Evolutionary conservation across 106 monocot genomes (phyloP).

Genomic region (Dioscorea dumetorum): DNA sequence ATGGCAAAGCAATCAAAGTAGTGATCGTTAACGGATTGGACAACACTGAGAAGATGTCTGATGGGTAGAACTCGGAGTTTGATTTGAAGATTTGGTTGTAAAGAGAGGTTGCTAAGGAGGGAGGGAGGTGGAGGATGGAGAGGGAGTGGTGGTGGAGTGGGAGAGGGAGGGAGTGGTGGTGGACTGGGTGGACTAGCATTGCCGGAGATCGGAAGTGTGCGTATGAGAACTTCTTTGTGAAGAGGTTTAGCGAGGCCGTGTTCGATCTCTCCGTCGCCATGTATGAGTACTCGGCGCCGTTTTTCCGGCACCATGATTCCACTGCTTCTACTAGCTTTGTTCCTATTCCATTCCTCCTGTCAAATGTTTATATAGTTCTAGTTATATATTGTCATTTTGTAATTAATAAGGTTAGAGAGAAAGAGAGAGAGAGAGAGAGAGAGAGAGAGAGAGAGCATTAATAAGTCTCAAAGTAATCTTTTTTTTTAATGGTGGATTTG

Average conservation of each 20-base stretch:
- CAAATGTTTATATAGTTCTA: background rate
- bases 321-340: constrained; percentile 25
- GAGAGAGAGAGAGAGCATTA: too few species aligned
- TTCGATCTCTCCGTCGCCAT: constrained; percentile 57
- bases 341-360: constrained; percentile 49
- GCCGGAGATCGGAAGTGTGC: constrained; percentile 33
- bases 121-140: constrained; percentile 38
- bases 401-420: too few species aligned
- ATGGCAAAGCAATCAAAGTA: constrained; percentile 35
- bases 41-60: constrained; percentile 36
- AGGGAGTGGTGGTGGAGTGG: too few species aligned
- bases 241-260: constrained; percentile 49
- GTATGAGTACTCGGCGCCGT: constrained; percentile 56
- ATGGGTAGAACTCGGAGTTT: constrained; percentile 47
- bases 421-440: background rate
- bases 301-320: constrained; percentile 40
- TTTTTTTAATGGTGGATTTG: too few species aligned
- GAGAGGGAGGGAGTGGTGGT: constrained; percentile 35
- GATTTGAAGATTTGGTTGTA: constrained; percentile 31
- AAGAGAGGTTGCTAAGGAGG: constrained; percentile 19
- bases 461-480: too few species aligned
- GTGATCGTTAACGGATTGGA: constrained; percentile 36
- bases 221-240: constrained; percentile 44
- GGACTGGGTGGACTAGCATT: constrained; percentile 59
- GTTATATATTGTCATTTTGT: too few species aligned